These are phyloP conservation scores for Pseudogymnoascus pannorum DNA, from an alignment of 2,329 filamentous ascomycete genomes.

Conservation along the genomic window DNA sequence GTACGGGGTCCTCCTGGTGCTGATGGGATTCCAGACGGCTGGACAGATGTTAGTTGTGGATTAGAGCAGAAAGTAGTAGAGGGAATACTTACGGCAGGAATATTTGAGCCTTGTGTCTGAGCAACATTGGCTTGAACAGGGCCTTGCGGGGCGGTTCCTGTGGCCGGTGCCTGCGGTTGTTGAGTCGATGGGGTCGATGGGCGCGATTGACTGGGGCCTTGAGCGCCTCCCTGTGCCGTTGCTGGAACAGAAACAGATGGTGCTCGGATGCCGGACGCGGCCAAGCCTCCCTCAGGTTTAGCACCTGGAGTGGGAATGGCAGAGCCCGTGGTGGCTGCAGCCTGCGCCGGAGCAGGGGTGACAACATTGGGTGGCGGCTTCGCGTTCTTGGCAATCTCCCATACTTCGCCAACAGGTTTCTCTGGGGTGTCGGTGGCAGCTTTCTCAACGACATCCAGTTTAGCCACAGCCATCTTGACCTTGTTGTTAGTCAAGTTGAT, in stretches of 20 bases:
- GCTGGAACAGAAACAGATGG: slow-evolving; percentile 8
- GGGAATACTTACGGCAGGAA: slow-evolving; percentile 7
- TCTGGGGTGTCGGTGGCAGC: slow-evolving; percentile 82
- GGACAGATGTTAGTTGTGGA: neutral
- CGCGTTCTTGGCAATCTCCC: slow-evolving; percentile 67
- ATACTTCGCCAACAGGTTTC: slow-evolving; percentile 77
- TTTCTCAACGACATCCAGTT: slow-evolving; percentile 70
- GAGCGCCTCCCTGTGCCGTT: neutral
- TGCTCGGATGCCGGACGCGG: neutral
- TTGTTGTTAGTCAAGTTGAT: slow-evolving; percentile 75
- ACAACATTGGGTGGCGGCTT: slow-evolving; percentile 36
- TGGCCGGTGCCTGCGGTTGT: neutral
- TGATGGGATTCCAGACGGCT: slow-evolving; percentile 1
- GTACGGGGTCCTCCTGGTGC: neutral
- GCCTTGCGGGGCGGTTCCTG: neutral
- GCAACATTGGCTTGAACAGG: slow-evolving; percentile 1
- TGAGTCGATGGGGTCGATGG: slow-evolving; percentile 1
- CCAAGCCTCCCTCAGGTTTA: slow-evolving; percentile 7
- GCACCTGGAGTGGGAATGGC: slow-evolving; percentile 5
- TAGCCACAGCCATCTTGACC: slow-evolving; percentile 55
- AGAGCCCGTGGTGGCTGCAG: slow-evolving; percentile 10
- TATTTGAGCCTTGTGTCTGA: neutral
- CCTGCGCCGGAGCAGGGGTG: slow-evolving; percentile 14
- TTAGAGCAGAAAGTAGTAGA: neutral
- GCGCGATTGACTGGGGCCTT: neutral